A percentile compares a stretch with the other conserved stretches of the same genome.
phyloP scores from a whole-genome alignment of 1,139 yeast genomes.

The Eremothecium cymbalariae region DNA sequence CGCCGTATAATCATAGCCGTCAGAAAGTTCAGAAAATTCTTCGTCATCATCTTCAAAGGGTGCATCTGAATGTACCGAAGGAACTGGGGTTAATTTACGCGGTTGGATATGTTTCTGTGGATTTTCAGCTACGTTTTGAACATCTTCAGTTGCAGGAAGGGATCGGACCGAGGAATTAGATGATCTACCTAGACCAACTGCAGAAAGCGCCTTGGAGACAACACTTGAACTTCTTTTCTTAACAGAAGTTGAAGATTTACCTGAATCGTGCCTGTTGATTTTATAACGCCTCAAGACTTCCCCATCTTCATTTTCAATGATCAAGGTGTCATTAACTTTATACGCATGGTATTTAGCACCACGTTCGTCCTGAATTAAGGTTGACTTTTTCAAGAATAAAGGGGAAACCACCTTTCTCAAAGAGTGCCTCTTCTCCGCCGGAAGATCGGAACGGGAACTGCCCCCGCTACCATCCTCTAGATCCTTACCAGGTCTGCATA shows the following conservation, averaged over 20 bases:
- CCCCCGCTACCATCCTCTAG: slow-evolving; percentile 20
- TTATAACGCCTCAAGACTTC: slow-evolving; percentile 78
- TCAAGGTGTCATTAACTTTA: slow-evolving; percentile 59
- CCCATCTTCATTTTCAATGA: slow-evolving; percentile 88
- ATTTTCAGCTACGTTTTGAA: background rate
- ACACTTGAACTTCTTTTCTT: slow-evolving; percentile 14
- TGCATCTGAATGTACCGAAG: slow-evolving; percentile 12
- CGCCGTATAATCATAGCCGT: slow-evolving; percentile 9
- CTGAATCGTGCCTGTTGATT: slow-evolving; percentile 46
- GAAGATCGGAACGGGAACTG: slow-evolving; percentile 9
- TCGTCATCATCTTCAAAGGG: slow-evolving; percentile 13
- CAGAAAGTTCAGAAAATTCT: slow-evolving; percentile 11
- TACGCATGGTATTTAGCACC: slow-evolving; percentile 44
- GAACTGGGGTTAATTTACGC: slow-evolving; percentile 18
- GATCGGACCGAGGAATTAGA: background rate
- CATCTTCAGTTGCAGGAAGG: background rate
- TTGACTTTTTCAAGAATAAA: slow-evolving; percentile 8
- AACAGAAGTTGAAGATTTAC: slow-evolving; percentile 3
- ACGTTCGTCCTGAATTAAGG: slow-evolving; percentile 12
- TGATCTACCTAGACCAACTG: slow-evolving; percentile 41
- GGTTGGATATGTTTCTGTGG: background rate
- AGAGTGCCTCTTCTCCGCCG: slow-evolving; percentile 17
- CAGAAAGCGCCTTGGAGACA: slow-evolving; percentile 38
- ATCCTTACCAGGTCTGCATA: slow-evolving; percentile 18
- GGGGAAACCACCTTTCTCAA: slow-evolving; percentile 20